phyloP scores from a whole-genome alignment of 257 asterid species.

The Echites panduratus region DNA sequence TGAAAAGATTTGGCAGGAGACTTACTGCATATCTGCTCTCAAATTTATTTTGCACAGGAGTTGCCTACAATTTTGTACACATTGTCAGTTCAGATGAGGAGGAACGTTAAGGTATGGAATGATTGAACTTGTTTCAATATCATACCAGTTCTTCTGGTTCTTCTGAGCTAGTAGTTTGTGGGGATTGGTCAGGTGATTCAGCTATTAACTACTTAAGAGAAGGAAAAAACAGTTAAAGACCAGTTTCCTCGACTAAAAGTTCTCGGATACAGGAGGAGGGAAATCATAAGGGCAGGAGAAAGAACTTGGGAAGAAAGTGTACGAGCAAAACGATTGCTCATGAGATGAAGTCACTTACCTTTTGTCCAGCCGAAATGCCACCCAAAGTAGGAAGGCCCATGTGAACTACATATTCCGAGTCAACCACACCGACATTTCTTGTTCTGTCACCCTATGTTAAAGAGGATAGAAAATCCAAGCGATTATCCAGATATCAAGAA shows the following conservation, averaged over 20 bases:
- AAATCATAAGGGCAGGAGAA: not conserved
- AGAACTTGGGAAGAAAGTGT: not conserved
- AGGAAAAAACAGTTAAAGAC: not conserved
- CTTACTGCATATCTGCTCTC: conserved; percentile 64
- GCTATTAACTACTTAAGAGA: conserved; percentile 27
- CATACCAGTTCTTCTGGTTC: conserved; percentile 38
- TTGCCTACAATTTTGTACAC: conserved; percentile 31
- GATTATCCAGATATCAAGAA: conserved; percentile 11
- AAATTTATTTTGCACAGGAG: conserved; percentile 13
- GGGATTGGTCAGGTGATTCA: conserved; percentile 22
- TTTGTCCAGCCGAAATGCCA: conserved; percentile 35
- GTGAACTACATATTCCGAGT: conserved; percentile 59
- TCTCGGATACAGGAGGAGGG: not conserved
- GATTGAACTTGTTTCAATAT: not conserved
- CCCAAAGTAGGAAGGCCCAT: conserved; percentile 77
- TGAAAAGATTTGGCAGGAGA: conserved; percentile 4
- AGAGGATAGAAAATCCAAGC: not conserved
- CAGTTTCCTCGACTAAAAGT: not conserved
- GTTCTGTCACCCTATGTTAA: conserved; percentile 64
- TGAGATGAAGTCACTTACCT: conserved; percentile 28
- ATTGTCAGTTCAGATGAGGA: not conserved
- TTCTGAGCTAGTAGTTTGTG: conserved; percentile 20
- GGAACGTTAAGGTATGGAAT: not conserved
- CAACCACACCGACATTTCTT: conserved; percentile 75
- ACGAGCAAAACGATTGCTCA: not conserved